phyloP scores from a whole-genome alignment of 108 stramenopile species.

The Cyclotella atomus region DNA sequence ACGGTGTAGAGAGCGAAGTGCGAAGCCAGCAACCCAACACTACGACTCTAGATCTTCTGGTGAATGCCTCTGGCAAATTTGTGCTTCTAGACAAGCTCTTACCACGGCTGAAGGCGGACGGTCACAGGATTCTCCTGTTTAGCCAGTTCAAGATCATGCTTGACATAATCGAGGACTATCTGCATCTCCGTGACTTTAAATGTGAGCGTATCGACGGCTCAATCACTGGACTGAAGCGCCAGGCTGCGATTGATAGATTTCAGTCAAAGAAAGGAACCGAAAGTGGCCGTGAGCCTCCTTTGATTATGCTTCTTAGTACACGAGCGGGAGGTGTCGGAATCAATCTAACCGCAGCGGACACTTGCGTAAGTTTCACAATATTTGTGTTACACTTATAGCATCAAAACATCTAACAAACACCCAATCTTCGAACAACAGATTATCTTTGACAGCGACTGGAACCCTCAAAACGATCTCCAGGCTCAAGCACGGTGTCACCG shows the following conservation, averaged over 20 bases:
- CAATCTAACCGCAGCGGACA: conserved; percentile 97
- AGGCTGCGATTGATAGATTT: conserved; percentile 95
- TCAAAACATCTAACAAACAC: too few relatives aligned
- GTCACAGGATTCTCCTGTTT: conserved; percentile 95
- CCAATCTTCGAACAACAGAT: too few relatives aligned
- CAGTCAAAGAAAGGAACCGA: conserved; percentile 61
- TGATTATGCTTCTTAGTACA: conserved; percentile 97
- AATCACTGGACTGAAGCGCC: conserved; percentile 91
- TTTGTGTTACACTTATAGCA: neutral
- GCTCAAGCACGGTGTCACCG: conserved; percentile 97
- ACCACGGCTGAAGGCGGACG: conserved; percentile 88
- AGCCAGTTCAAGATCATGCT: conserved; percentile 98
- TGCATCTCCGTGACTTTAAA: conserved; percentile 62
- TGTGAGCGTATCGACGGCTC: conserved; percentile 96
- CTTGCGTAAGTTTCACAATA: conserved; percentile 48
- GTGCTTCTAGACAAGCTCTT: conserved; percentile 97
- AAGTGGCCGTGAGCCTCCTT: conserved; percentile 70
- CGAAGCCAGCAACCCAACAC: conserved; percentile 42
- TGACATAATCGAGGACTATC: conserved; percentile 97
- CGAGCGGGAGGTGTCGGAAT: conserved; percentile 96
- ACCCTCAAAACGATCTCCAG: conserved; percentile 98
- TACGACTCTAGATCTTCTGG: conserved; percentile 67
- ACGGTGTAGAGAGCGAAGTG: conserved; percentile 82
- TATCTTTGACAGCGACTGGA: conserved; percentile 96
- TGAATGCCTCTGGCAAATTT: conserved; percentile 92